Conservation (phyloP, 2,329 filamentous ascomycete genomes). For the Hirsutella rhossiliensis region DNA sequence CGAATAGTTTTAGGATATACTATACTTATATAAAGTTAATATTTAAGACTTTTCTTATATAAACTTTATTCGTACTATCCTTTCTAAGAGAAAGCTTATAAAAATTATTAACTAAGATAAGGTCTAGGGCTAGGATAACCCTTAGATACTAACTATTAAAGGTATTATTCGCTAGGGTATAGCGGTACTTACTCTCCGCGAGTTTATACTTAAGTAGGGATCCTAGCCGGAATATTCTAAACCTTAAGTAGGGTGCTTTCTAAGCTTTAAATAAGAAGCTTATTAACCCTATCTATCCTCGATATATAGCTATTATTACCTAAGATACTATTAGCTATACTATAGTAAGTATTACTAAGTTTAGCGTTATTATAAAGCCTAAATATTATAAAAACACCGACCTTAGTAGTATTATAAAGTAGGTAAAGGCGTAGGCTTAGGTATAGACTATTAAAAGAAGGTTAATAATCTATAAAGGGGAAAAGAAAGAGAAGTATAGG, state of each 20-base stretch:
- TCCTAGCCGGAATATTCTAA: conserved; percentile 62
- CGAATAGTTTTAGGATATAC: not conserved
- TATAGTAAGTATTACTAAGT: conserved; percentile 18
- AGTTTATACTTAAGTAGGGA: conserved; percentile 71
- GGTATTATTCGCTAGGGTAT: conserved; percentile 62
- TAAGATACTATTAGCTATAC: conserved; percentile 54
- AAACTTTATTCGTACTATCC: not conserved
- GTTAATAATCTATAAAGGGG: no score
- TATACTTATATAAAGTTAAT: not conserved
- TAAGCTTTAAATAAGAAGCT: conserved; percentile 61
- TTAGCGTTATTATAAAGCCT: not conserved
- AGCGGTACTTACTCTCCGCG: conserved; percentile 60
- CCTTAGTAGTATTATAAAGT: no score
- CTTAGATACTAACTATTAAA: conserved; percentile 65
- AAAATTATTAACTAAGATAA: no score
- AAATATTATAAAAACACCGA: not conserved
- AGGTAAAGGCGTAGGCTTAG: no score
- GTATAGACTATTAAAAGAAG: no score
- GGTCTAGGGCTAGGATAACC: conserved; percentile 29
- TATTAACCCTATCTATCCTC: conserved; percentile 59
- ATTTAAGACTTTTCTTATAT: not conserved
- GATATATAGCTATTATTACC: conserved; percentile 55
- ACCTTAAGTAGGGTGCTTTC: conserved; percentile 61
- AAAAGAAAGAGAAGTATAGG: no score
- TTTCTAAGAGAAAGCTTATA: not conserved